These are phyloP conservation scores for Backusella sp. DNA, from an alignment of 192 early-diverging fungal genomes.

Conservation along the genomic window DNA sequence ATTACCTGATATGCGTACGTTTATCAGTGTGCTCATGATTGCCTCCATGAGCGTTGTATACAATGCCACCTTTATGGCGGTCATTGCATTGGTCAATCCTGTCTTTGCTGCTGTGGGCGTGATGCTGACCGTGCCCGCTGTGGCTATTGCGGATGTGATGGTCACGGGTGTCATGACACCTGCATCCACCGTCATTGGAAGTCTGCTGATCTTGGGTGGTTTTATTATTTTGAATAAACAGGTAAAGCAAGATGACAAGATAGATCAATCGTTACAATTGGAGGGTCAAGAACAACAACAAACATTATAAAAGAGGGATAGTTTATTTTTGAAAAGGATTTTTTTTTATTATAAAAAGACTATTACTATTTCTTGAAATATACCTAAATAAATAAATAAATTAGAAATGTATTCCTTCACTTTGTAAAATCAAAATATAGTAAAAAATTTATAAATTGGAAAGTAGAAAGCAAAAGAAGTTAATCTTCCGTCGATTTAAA, in stretches of 20 bases:
- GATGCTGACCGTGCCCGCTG: slow-evolving; percentile 77
- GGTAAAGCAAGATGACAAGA: slow-evolving; percentile 26
- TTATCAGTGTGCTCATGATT: slow-evolving; percentile 59
- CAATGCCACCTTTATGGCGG: slow-evolving; percentile 77
- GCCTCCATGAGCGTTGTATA: slow-evolving; percentile 70
- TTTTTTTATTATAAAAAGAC: background rate
- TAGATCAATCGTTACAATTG: background rate
- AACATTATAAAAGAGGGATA: background rate
- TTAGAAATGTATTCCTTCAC: background rate
- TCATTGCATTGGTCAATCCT: slow-evolving; percentile 67
- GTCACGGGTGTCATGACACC: slow-evolving; percentile 49
- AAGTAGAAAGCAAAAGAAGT: slow-evolving; percentile 10
- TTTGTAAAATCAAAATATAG: background rate
- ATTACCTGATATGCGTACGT: slow-evolving; percentile 54
- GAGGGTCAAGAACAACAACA: slow-evolving; percentile 2
- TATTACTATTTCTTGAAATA: background rate
- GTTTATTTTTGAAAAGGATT: background rate
- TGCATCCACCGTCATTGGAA: slow-evolving; percentile 52
- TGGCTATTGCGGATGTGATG: slow-evolving; percentile 58
- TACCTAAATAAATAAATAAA: background rate
- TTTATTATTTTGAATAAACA: slow-evolving; percentile 47
- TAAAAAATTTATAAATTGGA: background rate
- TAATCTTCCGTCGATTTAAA: slow-evolving; percentile 14
- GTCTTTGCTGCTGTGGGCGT: slow-evolving; percentile 78
- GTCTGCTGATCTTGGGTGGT: slow-evolving; percentile 50